Base-by-base conservation (phyloP, 164 flowering plant genomes). In the Vitis labrusca region DNA sequence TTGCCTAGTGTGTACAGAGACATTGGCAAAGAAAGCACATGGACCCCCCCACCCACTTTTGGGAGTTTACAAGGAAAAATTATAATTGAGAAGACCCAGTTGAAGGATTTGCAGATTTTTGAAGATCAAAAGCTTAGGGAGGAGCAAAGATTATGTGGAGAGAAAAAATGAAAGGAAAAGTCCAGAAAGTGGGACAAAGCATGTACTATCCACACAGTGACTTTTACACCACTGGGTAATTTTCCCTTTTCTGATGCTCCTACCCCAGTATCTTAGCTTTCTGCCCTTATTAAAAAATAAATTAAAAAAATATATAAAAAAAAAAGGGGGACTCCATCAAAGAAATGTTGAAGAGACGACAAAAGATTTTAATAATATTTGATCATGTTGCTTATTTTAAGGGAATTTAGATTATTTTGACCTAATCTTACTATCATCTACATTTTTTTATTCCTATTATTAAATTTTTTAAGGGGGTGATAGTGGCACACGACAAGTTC, bases 401-500 rank as follows among this genome's bases (percentile, higher is more conserved):
- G 44, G 52, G 67, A 66, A 66, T 27, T 70, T 72, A 67, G 64
- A 66, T 59, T 68, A 61, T 49, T 76, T 76, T 62, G 77, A 70
- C 79, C 79, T 79, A 73, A 70, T 70, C 66, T 69, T 10, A 49
- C 68, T 54, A 69, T 63, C 37, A 69, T 55, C 65, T 52, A 61
- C 57, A 50, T 11, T 37, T 37, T 50, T 63, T 59, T 67, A 59
- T 56, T 55, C 17, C 1, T 15, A 19, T 49, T 19, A 17, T 47
- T 8, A 49, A 57, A 17, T 7, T 37, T 23, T 7, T 12, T 60
- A 56, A 9, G 27, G 53, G 44, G 44, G 30, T 64, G 69, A 47
- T 70, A 75, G 79, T 78, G 79, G 84, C 76, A 61, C 73, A 75
- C 68, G 77, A 73, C 79, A 73, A 73, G 76, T 75, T 78, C 73